Conservation (phyloP, 2,329 filamentous ascomycete genomes). For the Aspergillus carbonarius region DNA sequence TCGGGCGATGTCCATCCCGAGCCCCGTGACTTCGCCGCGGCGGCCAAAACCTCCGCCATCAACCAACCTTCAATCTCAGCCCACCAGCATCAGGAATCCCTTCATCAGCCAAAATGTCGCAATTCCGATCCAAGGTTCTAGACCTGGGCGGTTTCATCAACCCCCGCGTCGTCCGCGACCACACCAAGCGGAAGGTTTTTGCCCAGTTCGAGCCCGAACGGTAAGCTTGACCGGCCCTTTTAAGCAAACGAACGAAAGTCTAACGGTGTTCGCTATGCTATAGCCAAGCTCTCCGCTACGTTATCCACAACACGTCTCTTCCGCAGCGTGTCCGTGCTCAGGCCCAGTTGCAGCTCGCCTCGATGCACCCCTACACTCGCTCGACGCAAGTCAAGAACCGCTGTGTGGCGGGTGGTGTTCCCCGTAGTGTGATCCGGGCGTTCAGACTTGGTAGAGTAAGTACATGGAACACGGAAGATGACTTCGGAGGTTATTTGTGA, state of each 20-base stretch:
- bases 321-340: conserved; percentile 79
- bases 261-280: background rate
- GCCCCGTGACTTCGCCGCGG: conserved; percentile 22
- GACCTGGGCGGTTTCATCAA: conserved; percentile 88
- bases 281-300: conserved; percentile 89
- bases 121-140: conserved; percentile 87
- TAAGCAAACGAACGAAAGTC: background rate
- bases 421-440: conserved; percentile 83
- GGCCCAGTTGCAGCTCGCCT: conserved; percentile 85
- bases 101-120: conserved; percentile 61
- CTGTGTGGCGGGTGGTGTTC: conserved; percentile 88
- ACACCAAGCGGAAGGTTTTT: conserved; percentile 94
- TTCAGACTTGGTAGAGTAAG: conserved; percentile 90
- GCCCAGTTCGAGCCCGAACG: conserved; percentile 83
- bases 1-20: background rate
- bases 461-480: conserved; percentile 15
- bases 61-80: background rate
- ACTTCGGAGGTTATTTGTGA: background rate
- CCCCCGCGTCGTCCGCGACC: conserved; percentile 82
- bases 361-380: conserved; percentile 96
- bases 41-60: conserved; percentile 11
- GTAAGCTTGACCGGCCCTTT: conserved; percentile 48
- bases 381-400: conserved; percentile 92
- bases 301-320: conserved; percentile 88
- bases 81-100: background rate